Evolutionary conservation across 2,329 filamentous ascomycete species (phyloP), one percentile per base, ranked within the genome.

Genomic region (Ambrosiella beaveri): DNA sequence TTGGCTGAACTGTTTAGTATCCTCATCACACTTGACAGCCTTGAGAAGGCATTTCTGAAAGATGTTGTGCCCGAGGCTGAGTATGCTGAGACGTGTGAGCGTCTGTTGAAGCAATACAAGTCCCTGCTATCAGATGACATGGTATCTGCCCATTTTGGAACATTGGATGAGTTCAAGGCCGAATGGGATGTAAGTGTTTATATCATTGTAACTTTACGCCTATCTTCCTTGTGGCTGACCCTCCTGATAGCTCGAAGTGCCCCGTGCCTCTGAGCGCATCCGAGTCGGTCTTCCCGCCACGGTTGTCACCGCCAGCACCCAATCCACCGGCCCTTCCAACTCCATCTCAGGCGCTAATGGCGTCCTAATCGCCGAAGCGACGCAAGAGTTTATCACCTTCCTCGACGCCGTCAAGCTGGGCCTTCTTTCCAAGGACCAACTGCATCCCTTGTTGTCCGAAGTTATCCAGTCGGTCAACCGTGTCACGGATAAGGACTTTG

Each of bases 371-470:
- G 74, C 94, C 47, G 84, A 91, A 63, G 93, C 93, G 1, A 97
- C 91, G 0, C 90, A 98, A 70, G 94, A 96, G 69, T 98, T 98
- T 69, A 98, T 98, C 70, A 98, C 93, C 0, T 91, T 98, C 67
- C 79, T 98, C 56, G 93, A 98, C 68, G 94, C 93, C 13, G 78
- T 98, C 65, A 90, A 90, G 68, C 81, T 98, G 57, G 90, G 91
- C 50, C 81, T 97, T 65, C 76, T 95, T 9, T 91, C 91, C 53
- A 98, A 98, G 68, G 91, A 97, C 69, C 89, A 93, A 62, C 75
- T 98, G n/a, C 94, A 98, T 67, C 93, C 93, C 2, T 75, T 98
- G 17, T 77, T 98, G 1, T 91, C 90, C 1, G 93, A 97, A 65
- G 88, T 96, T 15, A 98, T 98, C 62, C 91, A 96, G 66, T 90